phyloP scores from a whole-genome alignment of 192 early-diverging fungal genomes.

The Pecoramyces ruminantium region DNA sequence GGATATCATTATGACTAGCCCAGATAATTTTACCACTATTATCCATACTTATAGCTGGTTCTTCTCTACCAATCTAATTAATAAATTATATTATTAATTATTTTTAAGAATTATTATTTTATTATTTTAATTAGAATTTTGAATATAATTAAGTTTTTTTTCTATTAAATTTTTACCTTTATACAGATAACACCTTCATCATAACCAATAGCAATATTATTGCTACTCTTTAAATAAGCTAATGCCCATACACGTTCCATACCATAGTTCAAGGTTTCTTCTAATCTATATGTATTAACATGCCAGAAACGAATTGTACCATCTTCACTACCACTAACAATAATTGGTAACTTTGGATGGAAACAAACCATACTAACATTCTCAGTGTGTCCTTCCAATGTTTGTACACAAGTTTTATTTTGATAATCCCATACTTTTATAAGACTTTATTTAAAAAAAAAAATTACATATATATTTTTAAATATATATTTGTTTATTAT shows the following conservation, averaged over 20 bases:
- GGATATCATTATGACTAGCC: constrained; percentile 91
- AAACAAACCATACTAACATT: constrained; percentile 80
- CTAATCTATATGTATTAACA: constrained; percentile 86
- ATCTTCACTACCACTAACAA: constrained; percentile 87
- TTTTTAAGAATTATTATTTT: background rate
- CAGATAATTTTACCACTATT: constrained; percentile 91
- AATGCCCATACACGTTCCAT: constrained; percentile 95
- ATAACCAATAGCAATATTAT: constrained; percentile 87
- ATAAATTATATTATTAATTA: background rate
- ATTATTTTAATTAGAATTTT: background rate
- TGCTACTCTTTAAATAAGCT: constrained; percentile 63
- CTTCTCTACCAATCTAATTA: constrained; percentile 69
- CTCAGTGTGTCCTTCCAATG: constrained; percentile 89
- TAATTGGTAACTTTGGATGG: constrained; percentile 94
- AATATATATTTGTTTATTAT: too few relatives aligned
- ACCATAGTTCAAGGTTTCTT: constrained; percentile 94
- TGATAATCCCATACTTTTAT: constrained; percentile 99
- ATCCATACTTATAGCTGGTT: constrained; percentile 95
- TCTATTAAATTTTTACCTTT: constrained; percentile 29
- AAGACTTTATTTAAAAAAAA: constrained; percentile 13
- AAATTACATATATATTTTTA: background rate
- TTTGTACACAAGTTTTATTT: constrained; percentile 98
- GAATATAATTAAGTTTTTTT: background rate
- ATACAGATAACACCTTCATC: constrained; percentile 92
- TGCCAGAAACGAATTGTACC: constrained; percentile 93